These are phyloP conservation scores for Russula griseocarnosa DNA, from an alignment of 768 basidiomycete genomes.

Conservation along the genomic window DNA sequence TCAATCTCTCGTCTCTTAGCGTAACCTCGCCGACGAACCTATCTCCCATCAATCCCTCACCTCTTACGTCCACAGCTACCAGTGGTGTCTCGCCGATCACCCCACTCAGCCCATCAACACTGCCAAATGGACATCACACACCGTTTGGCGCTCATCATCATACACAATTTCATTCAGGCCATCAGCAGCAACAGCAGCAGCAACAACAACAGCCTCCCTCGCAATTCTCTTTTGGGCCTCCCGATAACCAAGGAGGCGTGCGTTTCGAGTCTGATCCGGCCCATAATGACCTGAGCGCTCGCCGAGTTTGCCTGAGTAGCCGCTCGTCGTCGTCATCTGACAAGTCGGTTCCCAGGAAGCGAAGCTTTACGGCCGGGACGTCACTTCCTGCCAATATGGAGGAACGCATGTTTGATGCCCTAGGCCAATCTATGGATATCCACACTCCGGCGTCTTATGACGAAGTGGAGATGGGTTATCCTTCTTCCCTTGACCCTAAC, in stretches of 20 bases:
- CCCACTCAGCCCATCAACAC: conserved; percentile 53
- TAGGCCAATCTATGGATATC: conserved; percentile 36
- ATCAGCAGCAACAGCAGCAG: conserved; percentile 31
- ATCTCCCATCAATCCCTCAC: conserved; percentile 55
- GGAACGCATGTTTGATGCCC: conserved; percentile 35
- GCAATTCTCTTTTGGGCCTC: conserved; percentile 50
- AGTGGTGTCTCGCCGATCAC: conserved; percentile 45
- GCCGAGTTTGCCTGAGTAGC: conserved; percentile 39
- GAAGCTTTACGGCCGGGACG: conserved; percentile 52
- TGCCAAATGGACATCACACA: conserved; percentile 43
- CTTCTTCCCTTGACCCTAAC: conserved; percentile 45
- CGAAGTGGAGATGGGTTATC: conserved; percentile 51
- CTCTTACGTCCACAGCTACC: conserved; percentile 37
- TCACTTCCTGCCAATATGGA: conserved; percentile 38
- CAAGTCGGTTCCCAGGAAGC: conserved; percentile 60
- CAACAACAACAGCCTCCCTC: conserved; percentile 31
- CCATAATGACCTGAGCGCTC: conserved; percentile 33
- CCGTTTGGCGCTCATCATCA: conserved; percentile 44
- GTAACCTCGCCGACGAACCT: conserved; percentile 64
- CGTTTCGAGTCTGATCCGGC: conserved; percentile 35
- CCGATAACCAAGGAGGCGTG: conserved; percentile 32
- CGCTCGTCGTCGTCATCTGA: conserved; percentile 48
- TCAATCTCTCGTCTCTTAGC: conserved; percentile 64
- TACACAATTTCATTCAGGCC: conserved; percentile 36
- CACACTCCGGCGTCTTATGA: conserved; percentile 44